These are phyloP conservation scores for Aspergillus nanangensis DNA, from an alignment of 495 filamentous ascomycete genomes.

Conservation along the genomic window DNA sequence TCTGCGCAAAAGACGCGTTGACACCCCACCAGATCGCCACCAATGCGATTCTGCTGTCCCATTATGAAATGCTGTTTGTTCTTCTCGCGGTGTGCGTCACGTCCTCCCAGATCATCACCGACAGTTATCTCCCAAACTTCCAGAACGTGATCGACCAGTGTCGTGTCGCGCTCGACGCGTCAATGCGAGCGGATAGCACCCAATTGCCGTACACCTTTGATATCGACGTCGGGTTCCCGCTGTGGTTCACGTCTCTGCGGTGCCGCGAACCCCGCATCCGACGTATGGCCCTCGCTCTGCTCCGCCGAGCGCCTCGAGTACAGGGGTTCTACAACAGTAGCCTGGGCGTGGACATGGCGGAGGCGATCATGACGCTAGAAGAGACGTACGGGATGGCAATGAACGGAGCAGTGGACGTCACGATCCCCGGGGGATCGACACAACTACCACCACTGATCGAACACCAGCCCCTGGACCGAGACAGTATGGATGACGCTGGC, in stretches of 20 bases:
- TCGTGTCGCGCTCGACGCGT: conserved; percentile 10
- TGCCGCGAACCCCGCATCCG: conserved; percentile 29
- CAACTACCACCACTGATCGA: neutral
- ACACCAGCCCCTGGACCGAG: no score
- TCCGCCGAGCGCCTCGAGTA: conserved; percentile 20
- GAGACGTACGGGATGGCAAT: conserved; percentile 15
- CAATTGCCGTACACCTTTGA: conserved; percentile 31
- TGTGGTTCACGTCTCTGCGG: conserved; percentile 27
- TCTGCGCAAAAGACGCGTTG: conserved; percentile 4
- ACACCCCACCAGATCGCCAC: conserved; percentile 12
- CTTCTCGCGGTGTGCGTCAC: conserved; percentile 13
- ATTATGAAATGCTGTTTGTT: conserved; percentile 23
- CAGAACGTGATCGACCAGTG: conserved; percentile 24
- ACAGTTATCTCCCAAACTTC: conserved; percentile 19
- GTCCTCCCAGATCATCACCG: conserved; percentile 12
- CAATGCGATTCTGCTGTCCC: conserved; percentile 18
- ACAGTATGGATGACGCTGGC: neutral
- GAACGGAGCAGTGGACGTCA: neutral
- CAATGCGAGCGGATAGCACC: conserved; percentile 14
- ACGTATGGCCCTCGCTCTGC: conserved; percentile 22
- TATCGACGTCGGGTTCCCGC: conserved; percentile 25
- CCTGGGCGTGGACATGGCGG: conserved; percentile 10
- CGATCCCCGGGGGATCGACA: neutral
- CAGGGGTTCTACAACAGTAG: conserved; percentile 26
- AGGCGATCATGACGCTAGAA: conserved; percentile 25